A percentile compares a stretch with the other conserved stretches of the same genome.
These are phyloP conservation scores for Aureobasidium melanogenum DNA, from an alignment of 2,329 filamentous ascomycete species.

Conservation along the genomic window DNA sequence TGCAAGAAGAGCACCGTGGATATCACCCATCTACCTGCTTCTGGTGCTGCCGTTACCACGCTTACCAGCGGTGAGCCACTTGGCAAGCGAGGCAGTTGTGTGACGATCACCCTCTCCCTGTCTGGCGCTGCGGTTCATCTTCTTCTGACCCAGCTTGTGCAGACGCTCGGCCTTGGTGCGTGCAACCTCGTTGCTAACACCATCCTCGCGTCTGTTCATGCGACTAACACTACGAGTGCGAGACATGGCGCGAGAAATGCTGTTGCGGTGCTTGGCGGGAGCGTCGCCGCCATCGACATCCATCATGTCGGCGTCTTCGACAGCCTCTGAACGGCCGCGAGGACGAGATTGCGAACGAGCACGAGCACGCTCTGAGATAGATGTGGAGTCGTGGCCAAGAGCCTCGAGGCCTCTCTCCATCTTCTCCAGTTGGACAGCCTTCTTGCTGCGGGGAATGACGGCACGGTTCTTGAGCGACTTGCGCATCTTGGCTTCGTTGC, in stretches of 20 bases:
- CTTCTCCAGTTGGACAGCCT: conserved; percentile 73
- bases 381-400: conserved; percentile 74
- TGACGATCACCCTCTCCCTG: conserved; percentile 96
- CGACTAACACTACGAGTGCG: conserved; percentile 54
- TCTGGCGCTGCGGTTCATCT: conserved; percentile 96
- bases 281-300: conserved; percentile 42
- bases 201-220: conserved; percentile 64
- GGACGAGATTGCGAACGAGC: conserved; percentile 59
- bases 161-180: conserved; percentile 76
- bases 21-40: conserved; percentile 31
- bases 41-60: conserved; percentile 85
- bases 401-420: conserved; percentile 79
- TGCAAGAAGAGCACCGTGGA: not conserved
- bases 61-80: conserved; percentile 91
- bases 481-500: conserved; percentile 90
- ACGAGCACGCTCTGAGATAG: conserved; percentile 59
- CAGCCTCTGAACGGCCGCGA: conserved; percentile 42
- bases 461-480: conserved; percentile 97
- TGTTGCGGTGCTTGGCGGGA: conserved; percentile 22
- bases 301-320: conserved; percentile 63
- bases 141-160: conserved; percentile 86
- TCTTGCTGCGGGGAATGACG: conserved; percentile 74
- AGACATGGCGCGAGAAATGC: conserved; percentile 56
- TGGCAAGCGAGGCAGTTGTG: conserved; percentile 67
- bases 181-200: conserved; percentile 58